Evolutionary conservation across 257 asterid genomes (phyloP), one percentile per base, ranked within the genome.

Genomic region (Solanum appendiculatum): DNA sequence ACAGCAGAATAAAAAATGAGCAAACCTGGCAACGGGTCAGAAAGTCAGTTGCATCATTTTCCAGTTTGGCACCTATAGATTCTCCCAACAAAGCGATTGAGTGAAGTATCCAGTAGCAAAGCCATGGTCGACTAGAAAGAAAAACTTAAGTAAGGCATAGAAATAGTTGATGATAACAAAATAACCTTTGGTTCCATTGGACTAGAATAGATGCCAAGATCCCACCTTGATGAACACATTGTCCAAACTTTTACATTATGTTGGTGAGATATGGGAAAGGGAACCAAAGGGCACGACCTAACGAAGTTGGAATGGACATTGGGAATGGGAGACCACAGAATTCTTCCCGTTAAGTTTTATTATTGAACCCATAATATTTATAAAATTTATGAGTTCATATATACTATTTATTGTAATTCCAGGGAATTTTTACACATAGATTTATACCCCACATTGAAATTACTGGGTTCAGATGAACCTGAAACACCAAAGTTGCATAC

Each of bases 51-150:
- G 90, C 84, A 88, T 90, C 91, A 82, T 88, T 84, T 92, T 94
- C 96, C 91, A 96, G 87, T 86, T 89, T 42, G 85, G 90, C 93
- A 48, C 90, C 94, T 42, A 96, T 88, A 48, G 94, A 92, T 48
- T 97, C 99, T 51, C 96, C 98, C 91, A 96, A 85, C 89, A 96
- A 75, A 82, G 98, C 95, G 89, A 97, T 92, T 14, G 99, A 93
- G 86, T 97, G 99, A 78, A 95, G 92, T 86, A 91, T 94, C 99
- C 99, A 96, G 89, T 97, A 97, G 92, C 99, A 96, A 84, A 97
- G 88, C 99, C 99, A 97, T 82, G 99, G 99, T 81, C 99, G 99
- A 88, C 99, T 97, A 91, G 23, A 54, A 37, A 89, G 63, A 83
- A 91, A 91, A 66, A 66, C 39, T 18, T n/a, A 36, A 34, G 69